Evolutionary conservation across 139 green algal genomes (phyloP).

Genomic region (Tetraselmis striata): DNA sequence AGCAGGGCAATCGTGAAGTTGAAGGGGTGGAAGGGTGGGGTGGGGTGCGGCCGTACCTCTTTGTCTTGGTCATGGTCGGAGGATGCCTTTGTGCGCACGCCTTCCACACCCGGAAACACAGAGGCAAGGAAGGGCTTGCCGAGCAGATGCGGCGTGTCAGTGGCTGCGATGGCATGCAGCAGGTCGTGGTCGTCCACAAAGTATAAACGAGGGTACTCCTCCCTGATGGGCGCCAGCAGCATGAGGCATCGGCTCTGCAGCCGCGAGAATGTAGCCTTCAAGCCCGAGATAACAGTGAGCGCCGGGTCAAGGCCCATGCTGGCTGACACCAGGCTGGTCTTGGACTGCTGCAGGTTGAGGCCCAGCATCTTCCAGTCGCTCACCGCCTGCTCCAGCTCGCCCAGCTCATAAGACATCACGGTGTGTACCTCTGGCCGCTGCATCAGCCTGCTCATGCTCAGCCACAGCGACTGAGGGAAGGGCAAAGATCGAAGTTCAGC

Average conservation of each 20-base stretch:
- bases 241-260: background rate
- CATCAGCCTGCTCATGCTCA: background rate
- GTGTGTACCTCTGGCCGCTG: background rate
- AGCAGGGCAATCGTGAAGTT: too few relatives aligned
- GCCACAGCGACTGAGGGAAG: background rate
- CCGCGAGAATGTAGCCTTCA: background rate
- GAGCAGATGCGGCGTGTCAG: background rate
- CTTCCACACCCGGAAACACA: background rate
- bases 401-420: background rate
- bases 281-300: background rate
- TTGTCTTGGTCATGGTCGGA: too few relatives aligned
- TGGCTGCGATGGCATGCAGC: background rate
- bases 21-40: too few relatives aligned
- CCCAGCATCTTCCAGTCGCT: background rate
- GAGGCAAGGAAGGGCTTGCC: background rate
- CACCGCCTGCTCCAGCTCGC: background rate
- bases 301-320: background rate
- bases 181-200: background rate
- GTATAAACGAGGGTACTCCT: background rate
- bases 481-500: too few relatives aligned
- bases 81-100: too few relatives aligned
- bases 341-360: background rate
- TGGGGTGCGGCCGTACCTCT: too few relatives aligned
- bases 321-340: background rate
- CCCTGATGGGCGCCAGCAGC: background rate